Evolutionary conservation across 2,329 filamentous ascomycete species (phyloP), one percentile per base, ranked within the genome.

Genomic region (Myriosclerotinia duriaeana): DNA sequence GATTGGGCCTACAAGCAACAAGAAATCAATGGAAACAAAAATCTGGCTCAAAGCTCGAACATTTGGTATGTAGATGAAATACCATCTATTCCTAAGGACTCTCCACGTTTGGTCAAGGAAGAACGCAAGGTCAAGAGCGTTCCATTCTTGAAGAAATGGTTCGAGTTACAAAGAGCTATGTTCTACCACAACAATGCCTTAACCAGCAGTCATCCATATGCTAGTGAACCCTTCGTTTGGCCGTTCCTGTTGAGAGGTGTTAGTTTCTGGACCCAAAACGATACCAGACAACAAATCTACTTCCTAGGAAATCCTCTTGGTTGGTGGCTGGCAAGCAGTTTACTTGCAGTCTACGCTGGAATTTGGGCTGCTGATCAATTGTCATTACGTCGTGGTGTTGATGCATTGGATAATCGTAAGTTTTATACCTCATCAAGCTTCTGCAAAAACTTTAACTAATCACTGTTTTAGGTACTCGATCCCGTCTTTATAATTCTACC

Each of bases 11-110:
- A 91, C 82, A 95, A 96, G 78, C 95, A 99, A 79, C 94, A 96
- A 75, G 95, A 99, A 78, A 97, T 99, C 82, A 99, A 99, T 78
- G 95, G 95, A 68, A 99, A 99, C 84, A 99, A 99, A 86, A 96
- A 97, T 77, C 82, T 96, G 64, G 83, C 88, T 38, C 91, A 94
- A 69, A 89, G 90, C 76, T 97, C 92, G 77, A 99, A 99, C 77
- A 84, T 97, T 69, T 99, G 95, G 95, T 89, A 90, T 72, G 90
- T 93, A 17, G 95, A 99, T 74, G 92, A 96, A 70, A 91, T 98
- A 63, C 86, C 91, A n/a, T 93, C 89, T 12, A 80, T 98, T 56
- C 81, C 89, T 2, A 82, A 79, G 6, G 92, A 92, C 72, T 75
- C 72, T 64, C 87, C 89, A 72, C 92, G 95, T 67, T 86, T 92